Evolutionary conservation across 208 protist species (phyloP).

Genomic region (Wallacemonas rigidus): DNA sequence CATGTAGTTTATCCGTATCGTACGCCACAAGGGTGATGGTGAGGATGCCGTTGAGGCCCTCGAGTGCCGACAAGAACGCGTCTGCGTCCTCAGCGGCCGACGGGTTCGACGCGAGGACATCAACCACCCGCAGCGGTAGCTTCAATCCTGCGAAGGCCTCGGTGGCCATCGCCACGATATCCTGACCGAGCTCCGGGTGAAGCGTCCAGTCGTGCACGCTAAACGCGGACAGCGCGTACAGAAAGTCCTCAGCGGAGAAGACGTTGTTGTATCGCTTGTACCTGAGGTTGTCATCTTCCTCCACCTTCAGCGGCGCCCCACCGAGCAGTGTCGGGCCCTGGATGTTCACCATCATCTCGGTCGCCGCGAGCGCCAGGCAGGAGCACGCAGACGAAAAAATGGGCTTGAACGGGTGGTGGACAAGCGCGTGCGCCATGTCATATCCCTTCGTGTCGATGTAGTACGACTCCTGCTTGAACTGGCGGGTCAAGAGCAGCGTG

Average conservation of each 20-base stretch:
- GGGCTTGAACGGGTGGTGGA: constrained; percentile 90
- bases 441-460: constrained; percentile 81
- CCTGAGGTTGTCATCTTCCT: constrained; percentile 45
- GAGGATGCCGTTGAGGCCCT: constrained; percentile 51
- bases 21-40: constrained; percentile 81
- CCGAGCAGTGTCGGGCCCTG: constrained; percentile 39
- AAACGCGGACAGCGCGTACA: constrained; percentile 76
- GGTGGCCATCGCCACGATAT: constrained; percentile 61
- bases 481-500: constrained; percentile 61
- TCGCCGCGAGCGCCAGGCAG: constrained; percentile 84
- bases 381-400: constrained; percentile 76
- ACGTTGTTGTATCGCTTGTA: constrained; percentile 84
- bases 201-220: constrained; percentile 65
- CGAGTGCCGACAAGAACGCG: constrained; percentile 55
- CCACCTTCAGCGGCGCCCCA: constrained; percentile 40
- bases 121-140: constrained; percentile 63
- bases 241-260: constrained; percentile 85
- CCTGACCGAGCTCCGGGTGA: constrained; percentile 17
- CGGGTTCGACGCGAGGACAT: constrained; percentile 34
- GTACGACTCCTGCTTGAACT: constrained; percentile 42
- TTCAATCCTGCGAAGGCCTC: constrained; percentile 60
- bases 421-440: constrained; percentile 79
- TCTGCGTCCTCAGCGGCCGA: constrained; percentile 19
- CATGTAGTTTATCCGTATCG: constrained; percentile 76
- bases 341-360: constrained; percentile 83